Percentiles rank a stretch among this genome's conserved stretches.
Evolutionary conservation across 306 rosid species (phyloP).

Genomic region (Rosa multiflora): DNA sequence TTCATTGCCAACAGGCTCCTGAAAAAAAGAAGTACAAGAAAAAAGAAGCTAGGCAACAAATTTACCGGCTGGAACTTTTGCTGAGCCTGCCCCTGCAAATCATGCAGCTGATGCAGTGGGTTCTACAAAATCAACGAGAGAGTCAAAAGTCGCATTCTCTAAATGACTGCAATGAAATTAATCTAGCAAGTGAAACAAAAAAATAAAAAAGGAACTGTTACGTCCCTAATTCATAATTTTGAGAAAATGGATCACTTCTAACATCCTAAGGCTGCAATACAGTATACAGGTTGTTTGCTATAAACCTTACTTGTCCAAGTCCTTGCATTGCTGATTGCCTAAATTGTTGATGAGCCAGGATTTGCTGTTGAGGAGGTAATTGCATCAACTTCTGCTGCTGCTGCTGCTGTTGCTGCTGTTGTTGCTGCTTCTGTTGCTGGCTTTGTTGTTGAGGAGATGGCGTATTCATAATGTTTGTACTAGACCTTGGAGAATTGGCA

Average conservation of each 20-base stretch:
- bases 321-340: slow-evolving; percentile 89
- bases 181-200: background rate
- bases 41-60: background rate
- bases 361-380: slow-evolving; percentile 69
- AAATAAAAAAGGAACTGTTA: too few species aligned
- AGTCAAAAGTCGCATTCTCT: slow-evolving; percentile 2
- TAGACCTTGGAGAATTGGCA: slow-evolving; percentile 95
- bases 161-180: background rate
- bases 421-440: slow-evolving; percentile 61
- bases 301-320: slow-evolving; percentile 65
- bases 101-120: slow-evolving; percentile 40
- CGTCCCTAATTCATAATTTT: background rate
- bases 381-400: slow-evolving; percentile 72
- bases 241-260: background rate
- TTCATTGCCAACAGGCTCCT: background rate
- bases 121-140: slow-evolving; percentile 27
- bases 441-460: slow-evolving; percentile 96
- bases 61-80: slow-evolving; percentile 45
- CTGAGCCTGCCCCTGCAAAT: slow-evolving; percentile 48
- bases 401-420: slow-evolving; percentile 31
- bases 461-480: slow-evolving; percentile 72
- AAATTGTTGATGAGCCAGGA: slow-evolving; percentile 84
- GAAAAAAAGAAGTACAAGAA: background rate
- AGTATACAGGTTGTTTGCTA: background rate
- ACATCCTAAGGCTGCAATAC: background rate